phyloP scores from a whole-genome alignment of 306 rosid species.

The Dryas octopetala region DNA sequence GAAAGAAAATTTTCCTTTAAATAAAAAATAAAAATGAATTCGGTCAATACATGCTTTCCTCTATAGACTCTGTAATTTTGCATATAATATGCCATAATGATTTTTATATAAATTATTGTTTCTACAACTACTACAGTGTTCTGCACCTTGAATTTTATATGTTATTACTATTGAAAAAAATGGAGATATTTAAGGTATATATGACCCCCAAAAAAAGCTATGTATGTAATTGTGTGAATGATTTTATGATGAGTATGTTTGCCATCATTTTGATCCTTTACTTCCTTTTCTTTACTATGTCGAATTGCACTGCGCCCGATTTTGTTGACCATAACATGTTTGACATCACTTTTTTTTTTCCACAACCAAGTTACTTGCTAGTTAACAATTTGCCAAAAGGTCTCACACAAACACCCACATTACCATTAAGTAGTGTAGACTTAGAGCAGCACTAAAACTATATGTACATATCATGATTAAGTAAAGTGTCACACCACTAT shows the following conservation, averaged over 20 bases:
- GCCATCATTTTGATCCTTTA: background rate
- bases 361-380: constrained; percentile 22
- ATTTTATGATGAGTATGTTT: background rate
- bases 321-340: constrained; percentile 42
- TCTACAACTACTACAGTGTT: background rate
- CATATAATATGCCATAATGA: background rate
- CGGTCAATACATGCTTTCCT: background rate
- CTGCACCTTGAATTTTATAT: too few relatives aligned
- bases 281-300: background rate
- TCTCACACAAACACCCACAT: background rate
- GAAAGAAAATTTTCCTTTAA: background rate
- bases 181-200: too few relatives aligned
- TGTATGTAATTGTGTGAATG: too few relatives aligned
- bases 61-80: background rate
- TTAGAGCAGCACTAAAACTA: background rate
- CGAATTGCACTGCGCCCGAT: constrained; percentile 34
- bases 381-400: constrained; percentile 15
- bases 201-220: too few relatives aligned
- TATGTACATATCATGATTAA: background rate
- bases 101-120: background rate
- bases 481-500: constrained; percentile 25
- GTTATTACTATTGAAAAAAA: too few relatives aligned
- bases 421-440: background rate
- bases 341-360: background rate
- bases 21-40: background rate